Percentiles rank a stretch among this genome's conserved stretches.
phyloP scores from a whole-genome alignment of 768 basidiomycete genomes.

The Imleria badia region DNA sequence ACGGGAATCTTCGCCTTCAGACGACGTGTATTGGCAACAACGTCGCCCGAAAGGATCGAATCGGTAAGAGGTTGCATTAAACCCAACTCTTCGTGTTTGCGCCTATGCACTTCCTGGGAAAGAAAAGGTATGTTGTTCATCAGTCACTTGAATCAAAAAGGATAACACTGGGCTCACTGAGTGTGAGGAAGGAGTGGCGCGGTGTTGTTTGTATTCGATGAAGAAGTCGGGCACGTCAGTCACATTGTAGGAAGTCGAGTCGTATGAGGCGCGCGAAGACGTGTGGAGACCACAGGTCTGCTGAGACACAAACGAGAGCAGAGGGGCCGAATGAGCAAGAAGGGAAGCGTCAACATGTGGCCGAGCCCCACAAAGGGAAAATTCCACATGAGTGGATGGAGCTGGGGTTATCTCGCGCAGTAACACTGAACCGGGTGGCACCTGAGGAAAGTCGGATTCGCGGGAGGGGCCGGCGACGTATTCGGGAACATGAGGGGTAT shows the following conservation, averaged over 20 bases:
- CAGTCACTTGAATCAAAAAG: not conserved
- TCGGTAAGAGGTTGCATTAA: conserved; percentile 25
- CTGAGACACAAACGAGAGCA: not conserved
- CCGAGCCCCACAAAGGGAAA: not conserved
- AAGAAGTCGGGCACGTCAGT: conserved; percentile 29
- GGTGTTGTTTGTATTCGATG: conserved; percentile 26
- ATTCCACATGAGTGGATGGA: not conserved
- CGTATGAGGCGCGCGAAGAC: conserved; percentile 13
- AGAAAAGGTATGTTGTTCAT: not conserved
- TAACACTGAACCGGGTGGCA: not conserved
- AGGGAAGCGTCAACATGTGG: not conserved
- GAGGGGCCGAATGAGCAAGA: not conserved
- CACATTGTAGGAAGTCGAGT: conserved; percentile 29
- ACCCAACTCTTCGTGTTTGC: conserved; percentile 10
- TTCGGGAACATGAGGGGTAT: conserved; percentile 31
- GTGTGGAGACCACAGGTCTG: conserved; percentile 26
- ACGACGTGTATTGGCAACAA: conserved; percentile 30
- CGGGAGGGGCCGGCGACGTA: conserved; percentile 13
- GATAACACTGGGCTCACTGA: conserved; percentile 2
- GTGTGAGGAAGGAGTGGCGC: not conserved
- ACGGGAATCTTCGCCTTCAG: conserved; percentile 28
- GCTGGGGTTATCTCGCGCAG: not conserved
- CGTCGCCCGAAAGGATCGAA: conserved; percentile 22
- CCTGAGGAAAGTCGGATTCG: not conserved
- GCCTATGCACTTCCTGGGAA: not conserved